These are phyloP conservation scores for Magnusiomyces sp. DNA, from an alignment of 1,139 yeast genomes.

Conservation along the genomic window DNA sequence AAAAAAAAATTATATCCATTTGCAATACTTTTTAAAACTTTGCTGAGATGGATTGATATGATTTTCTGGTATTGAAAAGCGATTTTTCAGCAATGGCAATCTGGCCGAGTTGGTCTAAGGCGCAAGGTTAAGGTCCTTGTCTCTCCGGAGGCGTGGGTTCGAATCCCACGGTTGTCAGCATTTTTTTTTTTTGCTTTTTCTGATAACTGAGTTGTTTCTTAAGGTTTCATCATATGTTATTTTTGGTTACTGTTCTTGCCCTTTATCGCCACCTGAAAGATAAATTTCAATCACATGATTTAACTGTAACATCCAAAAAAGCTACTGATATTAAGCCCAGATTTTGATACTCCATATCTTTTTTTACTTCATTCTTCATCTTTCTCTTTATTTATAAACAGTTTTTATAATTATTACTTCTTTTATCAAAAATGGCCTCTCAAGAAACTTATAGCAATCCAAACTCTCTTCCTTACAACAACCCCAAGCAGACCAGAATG, in stretches of 20 bases:
- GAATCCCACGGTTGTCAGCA: constrained; percentile 30
- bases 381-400: background rate
- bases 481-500: constrained; percentile 32
- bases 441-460: constrained; percentile 14
- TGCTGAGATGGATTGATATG: no score
- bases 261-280: background rate
- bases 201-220: no score
- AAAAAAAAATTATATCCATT: no score
- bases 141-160: constrained; percentile 32
- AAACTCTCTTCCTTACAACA: constrained; percentile 20
- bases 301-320: background rate
- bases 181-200: constrained; percentile 12
- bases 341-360: background rate
- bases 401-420: background rate
- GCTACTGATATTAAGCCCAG: background rate
- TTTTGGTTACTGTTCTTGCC: background rate
- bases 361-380: background rate
- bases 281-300: background rate
- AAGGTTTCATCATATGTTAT: background rate
- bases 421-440: background rate
- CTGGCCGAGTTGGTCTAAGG: constrained; percentile 33
- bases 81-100: constrained; percentile 19
- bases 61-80: no score
- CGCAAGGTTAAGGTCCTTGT: constrained; percentile 30
- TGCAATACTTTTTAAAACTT: no score